Base-by-base conservation (phyloP, 1,284 basidiomycete species). In the Malassezia yamatoensis region DNA sequence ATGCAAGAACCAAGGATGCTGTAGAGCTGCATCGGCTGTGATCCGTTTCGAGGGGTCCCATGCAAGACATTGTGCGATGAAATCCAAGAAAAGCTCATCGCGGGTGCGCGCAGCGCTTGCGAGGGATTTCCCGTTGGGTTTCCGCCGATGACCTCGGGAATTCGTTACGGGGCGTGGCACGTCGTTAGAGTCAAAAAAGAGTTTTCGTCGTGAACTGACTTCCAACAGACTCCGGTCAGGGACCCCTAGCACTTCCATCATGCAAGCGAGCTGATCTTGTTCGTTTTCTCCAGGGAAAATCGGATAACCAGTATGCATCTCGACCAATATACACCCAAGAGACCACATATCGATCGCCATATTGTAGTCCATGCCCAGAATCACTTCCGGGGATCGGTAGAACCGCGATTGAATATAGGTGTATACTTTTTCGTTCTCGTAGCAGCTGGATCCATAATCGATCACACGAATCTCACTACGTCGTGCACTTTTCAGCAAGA, bases 381-480 rank as follows among this genome's bases (percentile, higher is more conserved):
- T 74, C 46, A 74, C 72, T 88, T 74, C 90, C 9, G 90, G 90
- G n/a, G 88, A 90, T 29, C 90, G 87, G 77, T 99, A 99, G 79
- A 98, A 98, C 47, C 93, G 83, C 9, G 91, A 96, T 75, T 98
- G 93, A 74, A 99, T 98, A 78, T 99, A 99, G 2, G 94, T 98
- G 76, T 98, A 98, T 43, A 98, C 91, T 5, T 93, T 99, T 77
- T 96, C 90, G 67, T 89, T 85, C 77, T 96, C 94, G 76, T 96
- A 90, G 75, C 94, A 98, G 16, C 93, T 90, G 16, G 91, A 96
- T 47, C 93, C 94, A 78, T 96, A 98, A 78, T 99, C 93, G 74
- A 99, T 96, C 55, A 98, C 87, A 78, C 98, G 98, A 80, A 98
- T 96, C 75, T 90, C 86, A 1, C 94, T 94, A 32, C 91, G 91